A percentile compares a stretch with the other conserved stretches of the same genome.
These are phyloP conservation scores for Pleodorina starrii DNA, from an alignment of 139 green algal species.

Conservation along the genomic window DNA sequence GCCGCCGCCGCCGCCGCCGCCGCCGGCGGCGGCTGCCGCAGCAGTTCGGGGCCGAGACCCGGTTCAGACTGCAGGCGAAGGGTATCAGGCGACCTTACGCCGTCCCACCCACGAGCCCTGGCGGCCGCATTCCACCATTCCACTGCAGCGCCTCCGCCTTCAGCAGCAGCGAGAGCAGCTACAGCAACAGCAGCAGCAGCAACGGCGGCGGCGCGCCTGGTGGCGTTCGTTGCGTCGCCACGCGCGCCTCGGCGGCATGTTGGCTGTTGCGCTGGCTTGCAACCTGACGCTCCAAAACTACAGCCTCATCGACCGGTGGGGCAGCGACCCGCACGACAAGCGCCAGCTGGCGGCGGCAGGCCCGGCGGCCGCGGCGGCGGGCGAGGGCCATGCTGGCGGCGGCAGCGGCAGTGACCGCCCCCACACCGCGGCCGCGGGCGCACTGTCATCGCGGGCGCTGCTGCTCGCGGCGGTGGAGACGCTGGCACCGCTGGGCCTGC, in stretches of 20 bases:
- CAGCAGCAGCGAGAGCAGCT: background rate
- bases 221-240: background rate
- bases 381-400: background rate
- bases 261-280: slow-evolving; percentile 11
- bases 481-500: slow-evolving; percentile 48
- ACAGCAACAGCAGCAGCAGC: background rate
- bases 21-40: too few species aligned
- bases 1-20: too few species aligned
- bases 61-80: too few species aligned
- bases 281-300: slow-evolving; percentile 49
- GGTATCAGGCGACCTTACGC: too few species aligned
- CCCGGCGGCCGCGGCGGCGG: background rate
- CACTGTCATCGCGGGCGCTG: background rate
- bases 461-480: background rate
- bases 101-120: too few species aligned
- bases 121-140: too few species aligned
- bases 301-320: slow-evolving; percentile 68
- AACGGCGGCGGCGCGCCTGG: background rate
- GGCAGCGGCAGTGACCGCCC: background rate
- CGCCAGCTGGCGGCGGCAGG: slow-evolving; percentile 30
- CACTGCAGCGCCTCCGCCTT: background rate
- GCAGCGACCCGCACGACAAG: slow-evolving; percentile 72
- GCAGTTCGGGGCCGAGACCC: too few species aligned
- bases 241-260: background rate
- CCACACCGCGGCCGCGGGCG: too few species aligned